Evolutionary conservation across 1,284 basidiomycete species (phyloP).

Genomic region (Moesziomyces antarcticus): DNA sequence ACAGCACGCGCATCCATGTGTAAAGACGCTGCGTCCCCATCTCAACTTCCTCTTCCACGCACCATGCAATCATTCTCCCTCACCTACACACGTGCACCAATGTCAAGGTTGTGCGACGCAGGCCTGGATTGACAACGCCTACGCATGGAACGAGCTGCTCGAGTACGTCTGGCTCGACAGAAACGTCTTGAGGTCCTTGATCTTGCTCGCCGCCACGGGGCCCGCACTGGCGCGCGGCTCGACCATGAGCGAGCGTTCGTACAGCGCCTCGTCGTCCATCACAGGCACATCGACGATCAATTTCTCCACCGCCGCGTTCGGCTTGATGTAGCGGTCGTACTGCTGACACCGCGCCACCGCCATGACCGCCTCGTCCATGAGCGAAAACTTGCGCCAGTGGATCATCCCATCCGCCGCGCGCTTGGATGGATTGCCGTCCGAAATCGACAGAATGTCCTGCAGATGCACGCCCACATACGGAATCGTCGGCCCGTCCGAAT

Average conservation of each 20-base stretch:
- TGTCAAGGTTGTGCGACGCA: no score
- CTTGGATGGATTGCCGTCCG: constrained; percentile 59
- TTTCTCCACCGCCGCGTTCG: constrained; percentile 34
- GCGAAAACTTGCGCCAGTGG: constrained; percentile 61
- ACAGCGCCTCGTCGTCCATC: constrained; percentile 59
- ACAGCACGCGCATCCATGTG: no score
- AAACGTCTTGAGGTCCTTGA: constrained; percentile 48
- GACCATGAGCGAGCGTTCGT: constrained; percentile 48
- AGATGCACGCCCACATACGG: constrained; percentile 63
- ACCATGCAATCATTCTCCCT: no score
- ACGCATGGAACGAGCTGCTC: background rate
- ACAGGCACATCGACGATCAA: constrained; percentile 55
- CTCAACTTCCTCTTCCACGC: no score
- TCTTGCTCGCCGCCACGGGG: constrained; percentile 26
- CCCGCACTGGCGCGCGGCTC: constrained; percentile 34
- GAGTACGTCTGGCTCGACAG: constrained; percentile 13
- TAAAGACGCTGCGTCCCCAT: no score
- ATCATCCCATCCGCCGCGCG: constrained; percentile 50
- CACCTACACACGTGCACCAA: no score
- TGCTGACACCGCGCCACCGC: constrained; percentile 57
- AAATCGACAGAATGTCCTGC: constrained; percentile 61
- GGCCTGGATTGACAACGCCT: no score
- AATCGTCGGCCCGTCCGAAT: constrained; percentile 56
- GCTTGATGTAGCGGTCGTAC: constrained; percentile 35
- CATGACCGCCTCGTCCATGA: constrained; percentile 64